These are phyloP conservation scores for Cryptomeria japonica DNA, from an alignment of 75 land plant species.

Conservation along the genomic window DNA sequence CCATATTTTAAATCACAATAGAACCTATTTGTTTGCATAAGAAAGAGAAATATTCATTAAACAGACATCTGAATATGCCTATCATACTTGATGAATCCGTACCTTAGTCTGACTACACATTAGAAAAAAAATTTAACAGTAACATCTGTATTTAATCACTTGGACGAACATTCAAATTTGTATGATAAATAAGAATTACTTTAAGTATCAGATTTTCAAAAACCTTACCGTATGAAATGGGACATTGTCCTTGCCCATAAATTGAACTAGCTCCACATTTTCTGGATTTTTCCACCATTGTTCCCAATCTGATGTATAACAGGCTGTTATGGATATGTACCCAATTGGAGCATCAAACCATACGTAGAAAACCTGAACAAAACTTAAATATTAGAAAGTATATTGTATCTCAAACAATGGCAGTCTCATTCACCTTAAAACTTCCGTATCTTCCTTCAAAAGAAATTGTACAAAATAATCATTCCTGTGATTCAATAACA, in stretches of 20 bases:
- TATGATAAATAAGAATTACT: not conserved
- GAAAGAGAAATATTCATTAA: not conserved
- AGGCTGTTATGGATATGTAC: constrained; percentile 90
- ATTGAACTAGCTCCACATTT: constrained; percentile 93
- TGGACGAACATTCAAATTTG: not conserved
- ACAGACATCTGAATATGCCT: not conserved
- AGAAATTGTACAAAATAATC: not conserved
- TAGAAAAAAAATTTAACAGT: not conserved
- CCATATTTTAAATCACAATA: not conserved
- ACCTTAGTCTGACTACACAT: not conserved
- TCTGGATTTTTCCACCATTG: constrained; percentile 97
- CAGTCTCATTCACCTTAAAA: not conserved
- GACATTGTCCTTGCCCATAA: constrained; percentile 99
- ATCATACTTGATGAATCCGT: not conserved
- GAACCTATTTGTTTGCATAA: not conserved
- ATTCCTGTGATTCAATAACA: not conserved
- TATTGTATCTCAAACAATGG: not conserved
- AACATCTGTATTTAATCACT: not conserved
- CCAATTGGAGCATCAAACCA: constrained; percentile 99
- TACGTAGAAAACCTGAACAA: constrained; percentile 94
- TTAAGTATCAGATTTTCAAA: not conserved
- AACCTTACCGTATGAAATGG: constrained; percentile 94
- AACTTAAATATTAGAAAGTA: not conserved
- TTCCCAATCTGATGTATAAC: constrained; percentile 93
- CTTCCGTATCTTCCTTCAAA: not conserved